phyloP scores from a whole-genome alignment of 768 basidiomycete species.

The Boletus subcaerulescens region DNA sequence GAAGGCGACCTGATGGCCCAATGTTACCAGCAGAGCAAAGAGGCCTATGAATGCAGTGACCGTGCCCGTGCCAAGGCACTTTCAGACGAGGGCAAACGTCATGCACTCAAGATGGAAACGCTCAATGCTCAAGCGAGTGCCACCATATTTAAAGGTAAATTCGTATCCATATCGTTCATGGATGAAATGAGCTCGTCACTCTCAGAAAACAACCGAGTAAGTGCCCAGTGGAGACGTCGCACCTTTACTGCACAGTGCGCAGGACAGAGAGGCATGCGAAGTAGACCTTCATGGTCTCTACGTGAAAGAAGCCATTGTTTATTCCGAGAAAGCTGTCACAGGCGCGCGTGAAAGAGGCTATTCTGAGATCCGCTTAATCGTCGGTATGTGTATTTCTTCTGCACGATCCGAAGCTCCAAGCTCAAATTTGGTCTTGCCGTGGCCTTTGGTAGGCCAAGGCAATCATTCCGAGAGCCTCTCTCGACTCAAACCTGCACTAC shows the following conservation, averaged over 20 bases:
- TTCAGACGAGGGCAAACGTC: constrained; percentile 73
- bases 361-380: constrained; percentile 71
- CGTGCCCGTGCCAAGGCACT: constrained; percentile 78
- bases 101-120: constrained; percentile 69
- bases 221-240: not conserved
- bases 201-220: constrained; percentile 69
- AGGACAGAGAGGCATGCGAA: constrained; percentile 66
- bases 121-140: constrained; percentile 78
- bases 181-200: not conserved
- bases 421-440: not conserved
- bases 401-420: not conserved
- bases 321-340: constrained; percentile 66
- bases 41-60: constrained; percentile 70
- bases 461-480: constrained; percentile 76
- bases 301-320: constrained; percentile 84
- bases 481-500: constrained; percentile 89
- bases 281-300: constrained; percentile 91
- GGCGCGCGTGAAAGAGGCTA: constrained; percentile 61
- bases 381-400: constrained; percentile 51
- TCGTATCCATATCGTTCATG: constrained; percentile 8
- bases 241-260: constrained; percentile 2
- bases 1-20: constrained; percentile 76
- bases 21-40: constrained; percentile 62
- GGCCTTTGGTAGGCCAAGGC: constrained; percentile 63
- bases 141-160: constrained; percentile 71